phyloP scores from a whole-genome alignment of 2,329 filamentous ascomycete genomes.

The Truncatella angustata region DNA sequence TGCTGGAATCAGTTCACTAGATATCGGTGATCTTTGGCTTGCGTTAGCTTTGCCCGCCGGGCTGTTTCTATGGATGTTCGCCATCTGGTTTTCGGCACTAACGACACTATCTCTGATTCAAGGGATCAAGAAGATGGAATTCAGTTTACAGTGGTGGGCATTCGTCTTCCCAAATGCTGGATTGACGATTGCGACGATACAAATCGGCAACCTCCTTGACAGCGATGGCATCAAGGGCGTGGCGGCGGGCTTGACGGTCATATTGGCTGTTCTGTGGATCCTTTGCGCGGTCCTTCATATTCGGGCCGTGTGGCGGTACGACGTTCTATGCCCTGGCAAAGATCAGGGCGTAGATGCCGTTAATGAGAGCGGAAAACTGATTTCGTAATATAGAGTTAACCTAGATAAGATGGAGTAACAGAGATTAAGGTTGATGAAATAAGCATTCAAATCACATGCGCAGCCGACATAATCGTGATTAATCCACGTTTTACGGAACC shows the following conservation, averaged over 20 bases:
- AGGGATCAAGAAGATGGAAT: constrained; percentile 37
- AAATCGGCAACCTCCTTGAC: constrained; percentile 44
- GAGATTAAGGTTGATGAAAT: too few species aligned
- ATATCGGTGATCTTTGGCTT: constrained; percentile 32
- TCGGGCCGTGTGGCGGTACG: constrained; percentile 39
- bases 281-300: constrained; percentile 43
- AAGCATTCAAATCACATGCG: not conserved
- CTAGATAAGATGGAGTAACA: too few species aligned
- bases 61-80: constrained; percentile 48
- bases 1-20: constrained; percentile 8
- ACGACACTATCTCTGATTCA: constrained; percentile 31
- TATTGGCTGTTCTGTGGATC: constrained; percentile 49
- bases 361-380: not conserved
- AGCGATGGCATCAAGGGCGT: constrained; percentile 46
- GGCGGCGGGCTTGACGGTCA: constrained; percentile 47
- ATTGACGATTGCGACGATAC: constrained; percentile 53
- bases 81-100: constrained; percentile 48
- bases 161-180: constrained; percentile 59
- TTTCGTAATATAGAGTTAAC: too few species aligned
- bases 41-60: constrained; percentile 41
- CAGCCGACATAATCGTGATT: not conserved
- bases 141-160: constrained; percentile 50
- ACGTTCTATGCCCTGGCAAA: constrained; percentile 42
- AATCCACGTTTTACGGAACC: not conserved
- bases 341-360: constrained; percentile 7